Base-by-base conservation (phyloP, 148 eudicot genomes). In the Polygonum maritimum region DNA sequence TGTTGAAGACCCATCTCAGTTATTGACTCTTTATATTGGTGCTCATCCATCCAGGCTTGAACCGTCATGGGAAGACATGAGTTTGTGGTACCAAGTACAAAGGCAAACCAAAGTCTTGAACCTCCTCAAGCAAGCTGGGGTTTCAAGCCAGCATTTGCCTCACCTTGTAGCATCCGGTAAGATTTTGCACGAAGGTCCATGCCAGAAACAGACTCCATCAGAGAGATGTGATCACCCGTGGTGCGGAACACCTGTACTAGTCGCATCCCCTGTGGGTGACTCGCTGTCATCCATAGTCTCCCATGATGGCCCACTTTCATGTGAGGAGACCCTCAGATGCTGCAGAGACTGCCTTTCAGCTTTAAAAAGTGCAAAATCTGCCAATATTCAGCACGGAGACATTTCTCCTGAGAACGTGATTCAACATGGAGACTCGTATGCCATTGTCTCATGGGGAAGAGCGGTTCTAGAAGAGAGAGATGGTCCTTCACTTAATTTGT, bases 1-100 rank as follows among this genome's bases (percentile, higher is more conserved):
- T 11, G 40, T 78, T 9, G 97, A 92, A 60, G 78, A 79, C 75
- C 89, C 87, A 0, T 65, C 76, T 0, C 81, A 84, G 47, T 44
- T 85, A 21, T 76, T 78, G n/a, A 67, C 85, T 6, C 77, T 91
- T 71, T 84, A 89, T 58, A 82, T 88, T 21, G 97, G 97, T 74
- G 91, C 91, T 16, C 97, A 91, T 80, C 88, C 97, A 60, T 87
- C 91, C 52, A 85, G 90, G 18, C 76, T 91, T 45, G 97, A 89
- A 77, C 93, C 93, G 10, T 88, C 91, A 39, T 88, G 89, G 90
- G 97, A 91, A 71, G 93, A 89, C 80, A 91, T 91, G 97, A 89
- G 89, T 57, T 80, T 89, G 21, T 91, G 97, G 97, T 91, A 91
- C 83, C 97, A 85, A 79, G 97, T 91, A 2, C 97, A 91, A 76